Conservation (phyloP, 106 monocot genomes). For the Dendrobium chrysotoxum region DNA sequence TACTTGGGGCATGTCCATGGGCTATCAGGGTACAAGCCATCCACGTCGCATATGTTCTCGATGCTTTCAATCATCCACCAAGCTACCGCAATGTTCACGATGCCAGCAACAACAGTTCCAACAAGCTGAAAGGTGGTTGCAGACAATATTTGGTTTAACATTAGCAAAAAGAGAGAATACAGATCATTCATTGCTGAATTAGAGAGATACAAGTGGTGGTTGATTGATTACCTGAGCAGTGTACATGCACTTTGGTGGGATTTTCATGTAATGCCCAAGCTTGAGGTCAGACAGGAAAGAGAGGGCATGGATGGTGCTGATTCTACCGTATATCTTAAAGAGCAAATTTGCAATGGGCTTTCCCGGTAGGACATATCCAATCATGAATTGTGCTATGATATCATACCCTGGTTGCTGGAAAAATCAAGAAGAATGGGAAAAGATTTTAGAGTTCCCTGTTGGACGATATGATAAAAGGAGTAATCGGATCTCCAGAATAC, state of each 20-base stretch:
- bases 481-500: no score
- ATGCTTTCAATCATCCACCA: constrained; percentile 91
- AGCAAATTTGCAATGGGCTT: constrained; percentile 84
- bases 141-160: background rate
- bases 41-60: constrained; percentile 66
- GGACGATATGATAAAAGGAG: background rate
- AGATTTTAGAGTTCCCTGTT: background rate
- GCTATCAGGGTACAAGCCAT: constrained; percentile 57
- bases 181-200: background rate
- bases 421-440: background rate
- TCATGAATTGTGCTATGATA: constrained; percentile 88
- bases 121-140: constrained; percentile 47
- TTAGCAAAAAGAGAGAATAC: background rate
- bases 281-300: constrained; percentile 82
- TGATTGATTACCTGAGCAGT: constrained; percentile 59
- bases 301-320: constrained; percentile 83
- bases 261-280: constrained; percentile 97
- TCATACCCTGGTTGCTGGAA: constrained; percentile 91
- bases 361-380: constrained; percentile 74
- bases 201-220: background rate
- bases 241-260: constrained; percentile 89
- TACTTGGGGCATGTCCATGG: constrained; percentile 95
- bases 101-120: constrained; percentile 62
- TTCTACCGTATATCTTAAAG: constrained; percentile 85
- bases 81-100: constrained; percentile 68